Evolutionary conservation across 176 grass and related monocot species (phyloP).

Genomic region (Eleusine coracana): DNA sequence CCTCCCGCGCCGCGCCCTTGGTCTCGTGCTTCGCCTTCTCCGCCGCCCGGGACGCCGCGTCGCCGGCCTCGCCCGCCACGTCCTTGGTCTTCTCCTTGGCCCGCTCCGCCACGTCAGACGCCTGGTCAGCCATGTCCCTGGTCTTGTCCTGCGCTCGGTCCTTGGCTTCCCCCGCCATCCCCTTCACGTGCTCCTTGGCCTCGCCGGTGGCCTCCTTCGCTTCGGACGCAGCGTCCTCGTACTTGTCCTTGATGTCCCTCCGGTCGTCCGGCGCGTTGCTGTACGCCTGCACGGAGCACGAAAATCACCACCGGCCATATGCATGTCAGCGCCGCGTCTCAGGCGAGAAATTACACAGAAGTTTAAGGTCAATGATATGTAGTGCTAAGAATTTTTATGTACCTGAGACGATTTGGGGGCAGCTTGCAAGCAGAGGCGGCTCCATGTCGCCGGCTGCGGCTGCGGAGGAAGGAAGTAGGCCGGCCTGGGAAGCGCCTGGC

Average conservation of each 20-base stretch:
- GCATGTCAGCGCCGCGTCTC: background rate
- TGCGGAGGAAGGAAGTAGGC: slow-evolving; percentile 40
- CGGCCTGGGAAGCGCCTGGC: slow-evolving; percentile 29
- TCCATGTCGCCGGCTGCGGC: slow-evolving; percentile 37
- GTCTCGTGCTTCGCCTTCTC: slow-evolving; percentile 37
- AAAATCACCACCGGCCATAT: too few relatives aligned
- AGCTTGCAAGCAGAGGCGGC: slow-evolving; percentile 61
- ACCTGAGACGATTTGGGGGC: slow-evolving; percentile 74
- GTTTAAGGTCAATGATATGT: too few relatives aligned
- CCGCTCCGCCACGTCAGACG: slow-evolving; percentile 39
- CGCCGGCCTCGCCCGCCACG: slow-evolving; percentile 15
- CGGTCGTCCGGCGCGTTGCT: slow-evolving; percentile 44
- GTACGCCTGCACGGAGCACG: slow-evolving; percentile 39
- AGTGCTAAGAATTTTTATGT: background rate
- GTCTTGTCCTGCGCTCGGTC: slow-evolving; percentile 24
- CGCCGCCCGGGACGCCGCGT: background rate
- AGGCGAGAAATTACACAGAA: background rate
- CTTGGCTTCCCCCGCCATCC: slow-evolving; percentile 39
- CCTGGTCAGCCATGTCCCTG: slow-evolving; percentile 32
- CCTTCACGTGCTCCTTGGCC: slow-evolving; percentile 45
- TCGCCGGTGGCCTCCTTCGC: slow-evolving; percentile 50
- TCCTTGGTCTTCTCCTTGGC: slow-evolving; percentile 40
- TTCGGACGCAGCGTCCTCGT: slow-evolving; percentile 42
- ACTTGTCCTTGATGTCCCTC: slow-evolving; percentile 50
- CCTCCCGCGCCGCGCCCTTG: slow-evolving; percentile 27